phyloP scores from a whole-genome alignment of 2,329 filamentous ascomycete species.

The Westerdykella ornata region DNA sequence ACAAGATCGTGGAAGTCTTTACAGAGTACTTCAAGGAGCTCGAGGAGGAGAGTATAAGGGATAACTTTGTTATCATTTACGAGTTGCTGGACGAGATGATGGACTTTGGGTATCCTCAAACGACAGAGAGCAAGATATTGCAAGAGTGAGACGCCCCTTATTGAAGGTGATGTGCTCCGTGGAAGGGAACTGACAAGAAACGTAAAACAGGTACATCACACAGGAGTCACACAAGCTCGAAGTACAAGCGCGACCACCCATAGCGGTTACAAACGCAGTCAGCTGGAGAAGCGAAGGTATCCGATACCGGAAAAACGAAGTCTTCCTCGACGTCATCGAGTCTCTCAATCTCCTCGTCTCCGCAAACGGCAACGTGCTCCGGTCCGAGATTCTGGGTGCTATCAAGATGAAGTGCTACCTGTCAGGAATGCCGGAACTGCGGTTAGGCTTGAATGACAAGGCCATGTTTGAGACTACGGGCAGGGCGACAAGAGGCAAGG shows the following conservation, averaged over 20 bases:
- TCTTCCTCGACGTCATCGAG: constrained; percentile 96
- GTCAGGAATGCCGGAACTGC: constrained; percentile 94
- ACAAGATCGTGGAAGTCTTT: constrained; percentile 97
- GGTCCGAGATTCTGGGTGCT: constrained; percentile 91
- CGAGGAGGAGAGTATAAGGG: constrained; percentile 95
- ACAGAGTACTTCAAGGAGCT: constrained; percentile 99
- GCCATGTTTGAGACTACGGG: constrained; percentile 99
- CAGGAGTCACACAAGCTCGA: constrained; percentile 99
- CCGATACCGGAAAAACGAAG: constrained; percentile 97
- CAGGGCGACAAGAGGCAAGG: constrained; percentile 86
- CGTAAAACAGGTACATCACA: constrained; percentile 67
- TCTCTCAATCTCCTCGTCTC: constrained; percentile 93
- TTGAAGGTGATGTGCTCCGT: not conserved
- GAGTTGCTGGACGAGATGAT: constrained; percentile 99
- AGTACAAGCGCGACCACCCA: constrained; percentile 89
- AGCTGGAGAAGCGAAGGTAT: constrained; percentile 98
- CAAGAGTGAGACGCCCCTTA: constrained; percentile 59
- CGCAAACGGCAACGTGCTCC: constrained; percentile 86
- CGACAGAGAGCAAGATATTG: constrained; percentile 95
- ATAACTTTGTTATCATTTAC: constrained; percentile 99
- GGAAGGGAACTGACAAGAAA: not conserved
- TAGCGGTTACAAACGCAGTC: constrained; percentile 96
- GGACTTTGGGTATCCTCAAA: constrained; percentile 99
- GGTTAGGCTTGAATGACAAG: constrained; percentile 94
- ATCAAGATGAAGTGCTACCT: constrained; percentile 99